These are phyloP conservation scores for Xerocomus amazonicus DNA, from an alignment of 1,284 basidiomycete species.

Conservation along the genomic window DNA sequence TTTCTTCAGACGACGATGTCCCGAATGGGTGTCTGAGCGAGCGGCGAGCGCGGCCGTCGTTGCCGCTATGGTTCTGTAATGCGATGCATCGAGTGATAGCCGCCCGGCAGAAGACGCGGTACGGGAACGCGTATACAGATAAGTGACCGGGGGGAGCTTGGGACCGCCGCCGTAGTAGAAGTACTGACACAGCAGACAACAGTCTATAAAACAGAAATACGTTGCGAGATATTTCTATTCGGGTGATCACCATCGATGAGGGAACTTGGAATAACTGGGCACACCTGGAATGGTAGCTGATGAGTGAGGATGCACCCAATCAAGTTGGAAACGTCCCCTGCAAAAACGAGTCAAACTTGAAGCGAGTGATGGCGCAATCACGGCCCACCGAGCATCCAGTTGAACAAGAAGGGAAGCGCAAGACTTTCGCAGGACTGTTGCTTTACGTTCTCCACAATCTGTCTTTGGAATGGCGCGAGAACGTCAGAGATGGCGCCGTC, in stretches of 20 bases:
- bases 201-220: slow-evolving; percentile 84
- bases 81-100: slow-evolving; percentile 48
- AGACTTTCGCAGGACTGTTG: slow-evolving; percentile 80
- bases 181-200: slow-evolving; percentile 72
- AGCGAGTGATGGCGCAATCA: slow-evolving; percentile 3
- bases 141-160: slow-evolving; percentile 35
- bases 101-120: slow-evolving; percentile 43
- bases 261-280: slow-evolving; percentile 17
- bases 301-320: slow-evolving; percentile 86
- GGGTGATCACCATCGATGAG: background rate
- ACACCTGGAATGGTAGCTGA: slow-evolving; percentile 91
- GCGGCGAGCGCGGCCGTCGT: slow-evolving; percentile 62
- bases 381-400: slow-evolving; percentile 80
- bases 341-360: slow-evolving; percentile 5
- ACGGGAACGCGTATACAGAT: slow-evolving; percentile 42
- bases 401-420: slow-evolving; percentile 84
- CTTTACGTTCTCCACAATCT: slow-evolving; percentile 78
- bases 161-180: slow-evolving; percentile 59
- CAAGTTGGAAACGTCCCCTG: slow-evolving; percentile 88
- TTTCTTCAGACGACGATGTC: slow-evolving; percentile 25
- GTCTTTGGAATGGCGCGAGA: slow-evolving; percentile 38
- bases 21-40: slow-evolving; percentile 45
- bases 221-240: slow-evolving; percentile 81
- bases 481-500: no score
- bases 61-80: slow-evolving; percentile 69